Evolutionary conservation across 345 rosid genomes (phyloP).

Genomic region (Passiflora organensis): DNA sequence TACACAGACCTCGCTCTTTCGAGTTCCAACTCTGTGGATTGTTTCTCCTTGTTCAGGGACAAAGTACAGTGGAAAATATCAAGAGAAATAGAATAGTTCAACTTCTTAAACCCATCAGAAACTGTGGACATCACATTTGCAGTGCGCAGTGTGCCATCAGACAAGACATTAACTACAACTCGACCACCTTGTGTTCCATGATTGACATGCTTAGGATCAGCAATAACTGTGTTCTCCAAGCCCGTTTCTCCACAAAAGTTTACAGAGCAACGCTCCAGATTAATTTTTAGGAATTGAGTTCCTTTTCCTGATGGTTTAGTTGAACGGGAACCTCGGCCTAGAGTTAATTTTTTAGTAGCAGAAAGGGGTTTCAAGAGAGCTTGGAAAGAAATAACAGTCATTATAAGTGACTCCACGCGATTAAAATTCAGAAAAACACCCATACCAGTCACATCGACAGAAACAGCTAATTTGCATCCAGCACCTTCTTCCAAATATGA

Average conservation of each 20-base stretch:
- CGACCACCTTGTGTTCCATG: conserved; percentile 99
- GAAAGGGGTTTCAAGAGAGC: conserved; percentile 57
- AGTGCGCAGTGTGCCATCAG: conserved; percentile 75
- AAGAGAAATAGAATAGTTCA: conserved; percentile 68
- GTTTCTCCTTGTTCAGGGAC: conserved; percentile 80
- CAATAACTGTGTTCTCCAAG: conserved; percentile 60
- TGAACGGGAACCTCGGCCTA: conserved; percentile 40
- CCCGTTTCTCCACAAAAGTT: conserved; percentile 58
- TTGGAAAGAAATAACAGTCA: conserved; percentile 66
- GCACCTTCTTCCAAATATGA: conserved; percentile 51
- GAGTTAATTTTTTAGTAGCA: conserved; percentile 45
- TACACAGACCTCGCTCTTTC: conserved; percentile 82
- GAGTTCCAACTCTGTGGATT: conserved; percentile 79
- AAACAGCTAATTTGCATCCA: conserved; percentile 65
- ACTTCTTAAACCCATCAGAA: conserved; percentile 45
- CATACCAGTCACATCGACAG: conserved; percentile 86
- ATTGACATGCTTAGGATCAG: conserved; percentile 90
- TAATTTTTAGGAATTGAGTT: conserved; percentile 61
- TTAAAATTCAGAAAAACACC: conserved; percentile 63
- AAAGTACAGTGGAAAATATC: conserved; percentile 71
- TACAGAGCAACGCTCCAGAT: conserved; percentile 74
- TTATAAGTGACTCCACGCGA: conserved; percentile 67
- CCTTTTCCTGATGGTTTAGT: conserved; percentile 78
- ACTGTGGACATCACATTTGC: conserved; percentile 57
- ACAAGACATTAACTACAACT: conserved; percentile 52